phyloP scores from a whole-genome alignment of 495 filamentous ascomycete genomes.

The Stereocaulon alpinum region DNA sequence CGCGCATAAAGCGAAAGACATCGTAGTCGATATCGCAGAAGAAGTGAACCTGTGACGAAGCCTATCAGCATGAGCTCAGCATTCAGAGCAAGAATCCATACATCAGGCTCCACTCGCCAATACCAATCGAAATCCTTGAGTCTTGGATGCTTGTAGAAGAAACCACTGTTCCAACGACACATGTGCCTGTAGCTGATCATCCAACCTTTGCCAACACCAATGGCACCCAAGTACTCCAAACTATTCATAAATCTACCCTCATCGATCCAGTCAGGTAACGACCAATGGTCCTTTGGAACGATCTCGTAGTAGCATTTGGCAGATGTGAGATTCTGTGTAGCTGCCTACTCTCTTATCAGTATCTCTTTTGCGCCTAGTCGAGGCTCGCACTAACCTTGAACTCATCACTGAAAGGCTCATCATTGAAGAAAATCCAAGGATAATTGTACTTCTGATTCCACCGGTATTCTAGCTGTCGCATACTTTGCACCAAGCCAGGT shows the following conservation, averaged over 20 bases:
- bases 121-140: constrained; percentile 65
- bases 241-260: constrained; percentile 44
- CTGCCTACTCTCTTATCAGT: constrained; percentile 17
- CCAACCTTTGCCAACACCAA: constrained; percentile 46
- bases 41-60: constrained; percentile 13
- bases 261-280: constrained; percentile 45
- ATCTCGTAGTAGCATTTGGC: constrained; percentile 29
- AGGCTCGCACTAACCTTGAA: constrained; percentile 24
- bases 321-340: constrained; percentile 29
- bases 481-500: constrained; percentile 29
- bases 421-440: constrained; percentile 34
- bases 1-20: constrained; percentile 79
- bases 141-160: constrained; percentile 79
- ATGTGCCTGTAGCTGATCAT: constrained; percentile 62
- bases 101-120: constrained; percentile 83
- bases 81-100: background rate
- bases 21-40: constrained; percentile 82
- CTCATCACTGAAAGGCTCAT: constrained; percentile 30
- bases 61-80: too few relatives aligned
- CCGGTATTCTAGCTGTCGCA: constrained; percentile 30
- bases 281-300: constrained; percentile 41
- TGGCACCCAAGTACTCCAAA: constrained; percentile 40
- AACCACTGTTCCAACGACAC: constrained; percentile 81
- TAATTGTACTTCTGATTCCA: constrained; percentile 33
- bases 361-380: background rate